A percentile compares a stretch with the other conserved stretches of the same genome.
Evolutionary conservation across 306 rosid species (phyloP).

Genomic region (Fragaria iinumae): DNA sequence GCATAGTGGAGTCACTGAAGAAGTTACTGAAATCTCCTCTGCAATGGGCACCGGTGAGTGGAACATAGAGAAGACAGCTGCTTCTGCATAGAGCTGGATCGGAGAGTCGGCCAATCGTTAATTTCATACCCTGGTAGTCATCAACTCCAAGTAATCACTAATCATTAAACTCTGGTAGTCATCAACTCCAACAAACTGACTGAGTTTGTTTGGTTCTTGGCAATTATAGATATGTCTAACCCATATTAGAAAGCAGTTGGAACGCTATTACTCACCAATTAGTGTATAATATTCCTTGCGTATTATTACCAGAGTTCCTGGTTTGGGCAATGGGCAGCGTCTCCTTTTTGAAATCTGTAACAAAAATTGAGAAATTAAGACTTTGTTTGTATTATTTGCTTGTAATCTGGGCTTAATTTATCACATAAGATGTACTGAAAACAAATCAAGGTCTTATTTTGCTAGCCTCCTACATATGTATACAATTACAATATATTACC

Average conservation of each 20-base stretch:
- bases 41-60: slow-evolving; percentile 61
- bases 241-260: slow-evolving; percentile 19
- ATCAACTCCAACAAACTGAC: slow-evolving; percentile 19
- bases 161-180: slow-evolving; percentile 25
- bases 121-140: slow-evolving; percentile 24
- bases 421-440: too few species aligned
- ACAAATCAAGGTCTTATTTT: too few species aligned
- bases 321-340: too few species aligned
- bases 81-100: slow-evolving; percentile 21
- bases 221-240: slow-evolving; percentile 36
- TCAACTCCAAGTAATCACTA: background rate
- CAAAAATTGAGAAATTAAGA: background rate
- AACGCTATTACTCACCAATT: background rate
- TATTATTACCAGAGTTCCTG: background rate
- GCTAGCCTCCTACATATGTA: too few species aligned
- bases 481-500: too few species aligned
- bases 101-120: slow-evolving; percentile 13
- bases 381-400: background rate
- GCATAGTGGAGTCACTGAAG: too few species aligned
- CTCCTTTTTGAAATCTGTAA: background rate
- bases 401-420: background rate
- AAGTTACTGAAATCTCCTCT: slow-evolving; percentile 50
- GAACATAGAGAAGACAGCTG: slow-evolving; percentile 21
- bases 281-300: background rate
- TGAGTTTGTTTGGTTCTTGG: slow-evolving; percentile 30